Evolutionary conservation across 805 yeast genomes (phyloP).

Genomic region (Ogataea wickerhamii): DNA sequence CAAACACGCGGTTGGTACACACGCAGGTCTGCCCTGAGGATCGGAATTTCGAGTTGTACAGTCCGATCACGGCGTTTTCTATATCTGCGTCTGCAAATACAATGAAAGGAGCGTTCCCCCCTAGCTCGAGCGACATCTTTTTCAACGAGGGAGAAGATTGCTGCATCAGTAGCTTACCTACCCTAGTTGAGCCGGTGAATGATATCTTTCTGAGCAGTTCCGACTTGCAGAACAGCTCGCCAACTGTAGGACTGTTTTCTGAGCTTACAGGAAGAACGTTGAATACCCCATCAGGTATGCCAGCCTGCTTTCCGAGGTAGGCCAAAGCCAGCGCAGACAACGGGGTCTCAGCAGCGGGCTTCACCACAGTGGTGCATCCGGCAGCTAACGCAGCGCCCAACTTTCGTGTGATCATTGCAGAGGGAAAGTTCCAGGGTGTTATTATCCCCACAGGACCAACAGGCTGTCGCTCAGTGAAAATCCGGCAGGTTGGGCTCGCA

Average conservation of each 20-base stretch:
- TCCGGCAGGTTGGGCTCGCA: slow-evolving; percentile 42
- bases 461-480: slow-evolving; percentile 62
- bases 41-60: slow-evolving; percentile 63
- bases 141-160: slow-evolving; percentile 61
- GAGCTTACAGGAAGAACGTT: slow-evolving; percentile 55
- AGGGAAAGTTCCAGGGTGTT: slow-evolving; percentile 85
- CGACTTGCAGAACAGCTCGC: slow-evolving; percentile 53
- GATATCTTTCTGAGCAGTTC: slow-evolving; percentile 59
- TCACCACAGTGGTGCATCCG: slow-evolving; percentile 73
- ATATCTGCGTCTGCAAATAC: slow-evolving; percentile 70
- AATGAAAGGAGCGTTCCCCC: slow-evolving; percentile 79
- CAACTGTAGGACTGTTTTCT: slow-evolving; percentile 41
- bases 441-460: slow-evolving; percentile 76
- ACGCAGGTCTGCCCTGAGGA: slow-evolving; percentile 79
- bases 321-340: slow-evolving; percentile 68
- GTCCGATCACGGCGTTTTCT: slow-evolving; percentile 58
- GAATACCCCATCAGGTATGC: slow-evolving; percentile 66
- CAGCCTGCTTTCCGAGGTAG: slow-evolving; percentile 57
- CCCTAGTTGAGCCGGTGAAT: slow-evolving; percentile 74
- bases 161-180: slow-evolving; percentile 62
- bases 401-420: slow-evolving; percentile 73
- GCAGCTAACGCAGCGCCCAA: slow-evolving; percentile 79
- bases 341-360: slow-evolving; percentile 78
- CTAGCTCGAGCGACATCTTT: slow-evolving; percentile 68
- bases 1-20: slow-evolving; percentile 66